A percentile compares a stretch with the other conserved stretches of the same genome.
Conservation (phyloP, 2,329 filamentous ascomycete species). For the Trichoderma simmonsii region DNA sequence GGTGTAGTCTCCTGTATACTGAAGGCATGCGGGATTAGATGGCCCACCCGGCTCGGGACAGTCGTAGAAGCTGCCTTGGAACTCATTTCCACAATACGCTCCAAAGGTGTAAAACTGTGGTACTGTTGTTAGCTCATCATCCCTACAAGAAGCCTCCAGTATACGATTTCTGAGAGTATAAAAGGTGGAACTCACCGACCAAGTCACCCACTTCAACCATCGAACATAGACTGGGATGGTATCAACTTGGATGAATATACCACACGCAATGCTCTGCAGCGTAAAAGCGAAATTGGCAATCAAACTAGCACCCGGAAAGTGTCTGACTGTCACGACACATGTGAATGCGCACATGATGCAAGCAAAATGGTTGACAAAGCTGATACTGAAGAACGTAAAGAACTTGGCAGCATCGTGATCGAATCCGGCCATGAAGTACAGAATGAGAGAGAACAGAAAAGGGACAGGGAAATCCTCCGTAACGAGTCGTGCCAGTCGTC, state of each 20-base stretch:
- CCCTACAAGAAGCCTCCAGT: neutral
- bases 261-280: slow-evolving; percentile 69
- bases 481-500: slow-evolving; percentile 64
- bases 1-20: slow-evolving; percentile 68
- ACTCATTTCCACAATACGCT: slow-evolving; percentile 70
- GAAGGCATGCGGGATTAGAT: slow-evolving; percentile 60
- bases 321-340: slow-evolving; percentile 61
- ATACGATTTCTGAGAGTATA: neutral
- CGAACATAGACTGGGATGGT: slow-evolving; percentile 74
- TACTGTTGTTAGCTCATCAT: neutral
- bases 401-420: slow-evolving; percentile 61
- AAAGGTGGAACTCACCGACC: slow-evolving; percentile 42
- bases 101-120: slow-evolving; percentile 66
- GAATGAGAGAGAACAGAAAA: slow-evolving; percentile 65
- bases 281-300: slow-evolving; percentile 72
- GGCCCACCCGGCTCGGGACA: slow-evolving; percentile 63
- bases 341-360: slow-evolving; percentile 68
- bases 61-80: slow-evolving; percentile 67
- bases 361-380: slow-evolving; percentile 69
- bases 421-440: slow-evolving; percentile 77
- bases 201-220: slow-evolving; percentile 70
- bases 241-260: slow-evolving; percentile 72
- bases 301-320: slow-evolving; percentile 68
- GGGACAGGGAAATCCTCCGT: slow-evolving; percentile 73
- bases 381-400: slow-evolving; percentile 68